Evolutionary conservation across 495 filamentous ascomycete species (phyloP).

Genomic region (Friedmanniomyces endolithicus): DNA sequence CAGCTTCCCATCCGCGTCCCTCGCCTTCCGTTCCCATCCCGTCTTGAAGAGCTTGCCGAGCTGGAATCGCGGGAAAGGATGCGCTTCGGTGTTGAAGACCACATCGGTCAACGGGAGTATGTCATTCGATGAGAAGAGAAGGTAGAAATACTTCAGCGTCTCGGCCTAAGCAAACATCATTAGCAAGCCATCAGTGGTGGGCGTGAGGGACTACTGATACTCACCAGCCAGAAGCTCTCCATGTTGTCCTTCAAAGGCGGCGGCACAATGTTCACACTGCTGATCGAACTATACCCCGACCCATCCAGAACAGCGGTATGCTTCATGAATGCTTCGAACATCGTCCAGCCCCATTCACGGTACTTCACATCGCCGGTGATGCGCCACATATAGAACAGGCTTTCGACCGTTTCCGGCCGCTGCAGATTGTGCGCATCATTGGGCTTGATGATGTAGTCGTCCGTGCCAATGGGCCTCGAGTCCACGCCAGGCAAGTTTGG

Average conservation of each 20-base stretch:
- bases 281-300: constrained; percentile 65
- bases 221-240: constrained; percentile 52
- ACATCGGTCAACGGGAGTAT: constrained; percentile 72
- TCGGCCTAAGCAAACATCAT: constrained; percentile 53
- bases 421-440: constrained; percentile 86
- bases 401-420: constrained; percentile 88
- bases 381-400: constrained; percentile 95
- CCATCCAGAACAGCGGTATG: constrained; percentile 64
- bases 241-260: constrained; percentile 31
- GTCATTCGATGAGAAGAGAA: constrained; percentile 78
- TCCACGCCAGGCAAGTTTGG: constrained; percentile 7
- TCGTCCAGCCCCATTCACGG: constrained; percentile 95
- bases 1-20: constrained; percentile 29
- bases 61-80: constrained; percentile 78
- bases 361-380: constrained; percentile 89
- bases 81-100: constrained; percentile 93
- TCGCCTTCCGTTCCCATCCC: constrained; percentile 68
- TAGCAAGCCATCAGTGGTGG: constrained; percentile 3
- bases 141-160: constrained; percentile 94
- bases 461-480: constrained; percentile 12
- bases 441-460: constrained; percentile 64
- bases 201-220: constrained; percentile 19
- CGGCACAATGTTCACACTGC: constrained; percentile 45
- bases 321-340: constrained; percentile 84
- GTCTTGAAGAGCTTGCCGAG: constrained; percentile 66